These are phyloP conservation scores for Iberis pinnata DNA, from an alignment of 345 rosid species.

Conservation along the genomic window DNA sequence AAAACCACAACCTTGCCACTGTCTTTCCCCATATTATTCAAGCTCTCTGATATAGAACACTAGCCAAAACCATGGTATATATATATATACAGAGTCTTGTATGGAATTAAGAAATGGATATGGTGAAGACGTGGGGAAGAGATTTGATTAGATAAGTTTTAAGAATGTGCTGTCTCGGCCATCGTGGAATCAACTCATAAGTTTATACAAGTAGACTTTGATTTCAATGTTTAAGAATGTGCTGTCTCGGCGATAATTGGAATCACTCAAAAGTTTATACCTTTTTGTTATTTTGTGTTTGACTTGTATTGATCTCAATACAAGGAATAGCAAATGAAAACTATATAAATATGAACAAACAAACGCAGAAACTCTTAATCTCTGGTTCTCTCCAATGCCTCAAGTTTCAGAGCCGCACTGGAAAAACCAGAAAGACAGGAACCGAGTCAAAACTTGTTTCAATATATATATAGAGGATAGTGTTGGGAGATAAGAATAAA, in stretches of 20 bases:
- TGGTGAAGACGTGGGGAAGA: conserved; percentile 18
- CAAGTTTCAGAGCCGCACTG: conserved; percentile 38
- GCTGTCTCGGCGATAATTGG: conserved; percentile 18
- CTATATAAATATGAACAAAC: conserved; percentile 6
- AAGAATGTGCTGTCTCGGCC: conserved; percentile 14
- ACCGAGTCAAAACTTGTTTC: neutral
- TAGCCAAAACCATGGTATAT: conserved; percentile 6
- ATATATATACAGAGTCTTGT: neutral
- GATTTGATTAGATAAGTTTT: conserved; percentile 4
- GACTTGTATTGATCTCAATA: conserved; percentile 17
- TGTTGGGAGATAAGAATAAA: neutral
- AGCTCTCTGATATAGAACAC: conserved; percentile 5
- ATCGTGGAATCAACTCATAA: conserved; percentile 29
- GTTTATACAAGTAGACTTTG: no score
- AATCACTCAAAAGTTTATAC: conserved; percentile 21
- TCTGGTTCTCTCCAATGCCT: conserved; percentile 23
- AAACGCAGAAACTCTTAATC: conserved; percentile 22
- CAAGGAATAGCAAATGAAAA: neutral
- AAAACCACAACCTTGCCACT: conserved; percentile 30
- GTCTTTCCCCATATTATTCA: conserved; percentile 23
- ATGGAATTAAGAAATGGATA: conserved; percentile 1
- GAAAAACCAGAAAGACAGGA: conserved; percentile 5
- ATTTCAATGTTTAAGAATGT: conserved; percentile 19
- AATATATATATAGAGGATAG: neutral
- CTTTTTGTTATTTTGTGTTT: conserved; percentile 13